phyloP scores from a whole-genome alignment of 495 filamentous ascomycete genomes.

The Niebla homalea region DNA sequence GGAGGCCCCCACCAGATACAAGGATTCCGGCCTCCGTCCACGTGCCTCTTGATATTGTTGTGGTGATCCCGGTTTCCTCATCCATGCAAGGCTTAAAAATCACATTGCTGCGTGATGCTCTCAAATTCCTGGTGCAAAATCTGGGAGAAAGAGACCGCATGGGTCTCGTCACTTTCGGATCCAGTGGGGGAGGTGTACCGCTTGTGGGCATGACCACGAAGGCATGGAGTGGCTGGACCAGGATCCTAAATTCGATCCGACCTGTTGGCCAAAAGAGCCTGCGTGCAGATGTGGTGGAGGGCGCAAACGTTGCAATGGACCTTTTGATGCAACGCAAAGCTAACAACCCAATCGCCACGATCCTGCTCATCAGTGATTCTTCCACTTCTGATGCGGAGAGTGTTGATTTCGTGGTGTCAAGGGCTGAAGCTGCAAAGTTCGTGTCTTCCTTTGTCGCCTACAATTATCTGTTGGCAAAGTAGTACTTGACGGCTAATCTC shows the following conservation, averaged over 20 bases:
- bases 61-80: slow-evolving; percentile 93
- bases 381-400: slow-evolving; percentile 94
- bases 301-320: slow-evolving; percentile 98
- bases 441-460: slow-evolving; percentile 19
- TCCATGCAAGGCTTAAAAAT: slow-evolving; percentile 99
- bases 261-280: slow-evolving; percentile 94
- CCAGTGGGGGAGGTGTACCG: slow-evolving; percentile 82
- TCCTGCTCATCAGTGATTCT: slow-evolving; percentile 95
- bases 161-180: slow-evolving; percentile 96
- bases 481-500: slow-evolving; percentile 17
- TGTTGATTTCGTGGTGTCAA: slow-evolving; percentile 96
- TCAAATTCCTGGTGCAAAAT: slow-evolving; percentile 83
- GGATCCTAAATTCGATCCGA: slow-evolving; percentile 75
- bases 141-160: slow-evolving; percentile 93
- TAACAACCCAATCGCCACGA: slow-evolving; percentile 90
- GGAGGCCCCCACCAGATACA: slow-evolving; percentile 22
- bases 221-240: slow-evolving; percentile 81
- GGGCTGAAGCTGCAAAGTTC: slow-evolving; percentile 94
- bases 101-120: slow-evolving; percentile 79
- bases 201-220: slow-evolving; percentile 97
- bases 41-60: slow-evolving; percentile 88
- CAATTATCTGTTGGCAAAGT: slow-evolving; percentile 1
- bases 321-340: slow-evolving; percentile 95
- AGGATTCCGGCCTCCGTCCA: slow-evolving; percentile 56
- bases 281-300: slow-evolving; percentile 92